Evolutionary conservation across 2,329 filamentous ascomycete genomes (phyloP), one percentile per base, ranked within the genome.

Genomic region (Colletotrichum sp.): DNA sequence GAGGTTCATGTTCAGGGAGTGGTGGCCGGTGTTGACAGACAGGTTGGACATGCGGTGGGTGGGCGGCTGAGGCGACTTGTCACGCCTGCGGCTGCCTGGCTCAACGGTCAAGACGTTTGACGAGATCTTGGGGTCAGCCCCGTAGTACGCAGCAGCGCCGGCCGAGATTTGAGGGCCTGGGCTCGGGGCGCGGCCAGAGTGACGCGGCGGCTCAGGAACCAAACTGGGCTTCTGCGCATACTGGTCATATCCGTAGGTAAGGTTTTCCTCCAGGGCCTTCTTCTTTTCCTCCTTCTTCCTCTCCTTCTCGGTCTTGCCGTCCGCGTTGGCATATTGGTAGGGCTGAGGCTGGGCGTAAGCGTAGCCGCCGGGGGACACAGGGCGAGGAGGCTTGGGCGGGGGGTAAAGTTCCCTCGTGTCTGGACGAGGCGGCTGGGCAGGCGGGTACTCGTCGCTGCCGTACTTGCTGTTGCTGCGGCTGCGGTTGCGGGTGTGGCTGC

Each of bases 31-130:
- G 76, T 84, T 85, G 57, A 91, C 87, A 2, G 83, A 86, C 47
- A 91, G 82, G n/a, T 82, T 84, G 2, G 88, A 89, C 88, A 89
- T 89, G 76, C 86, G 87, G 29, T 80, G 80, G 18, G 83, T 83
- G 3, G 88, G 87, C 5, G 89, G 89, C 75, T 84, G 82, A 0
- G 88, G 87, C 6, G 88, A 90, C 61, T 79, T 81, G 66, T 86
- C 86, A 47, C 86, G 81, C 64, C 82, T 81, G 70, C 66, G 82
- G 61, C 78, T 77, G 38, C 81, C 77, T 5, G 84, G 82, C 29
- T 87, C 87, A 31, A 85, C 85, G 1, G 83, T 84, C 66, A 88
- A 76, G 33, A 87, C 79, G 71, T 82, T 87, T 12, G 79, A 80
- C 16, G 65, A 34, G 7, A 76, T 76, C 13, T 83, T 83, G 4